phyloP scores from a whole-genome alignment of 2,329 filamentous ascomycete species.

The Penicillium carneum region DNA sequence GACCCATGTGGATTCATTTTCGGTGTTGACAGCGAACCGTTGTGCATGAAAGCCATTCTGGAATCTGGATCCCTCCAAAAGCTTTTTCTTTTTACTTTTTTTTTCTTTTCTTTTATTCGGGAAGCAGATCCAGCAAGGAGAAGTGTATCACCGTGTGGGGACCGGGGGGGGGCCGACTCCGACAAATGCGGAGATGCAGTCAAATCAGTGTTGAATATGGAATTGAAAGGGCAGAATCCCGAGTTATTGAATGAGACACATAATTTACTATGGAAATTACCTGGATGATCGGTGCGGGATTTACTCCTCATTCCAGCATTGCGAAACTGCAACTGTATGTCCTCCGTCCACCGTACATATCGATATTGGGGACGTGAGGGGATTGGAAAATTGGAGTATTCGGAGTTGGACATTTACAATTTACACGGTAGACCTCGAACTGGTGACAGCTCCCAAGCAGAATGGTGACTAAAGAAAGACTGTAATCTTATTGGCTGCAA shows the following conservation, averaged over 20 bases:
- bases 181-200: slow-evolving; percentile 26
- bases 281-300: slow-evolving; percentile 11
- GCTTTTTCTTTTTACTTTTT: slow-evolving; percentile 26
- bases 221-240: neutral
- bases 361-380: slow-evolving; percentile 3
- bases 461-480: slow-evolving; percentile 12
- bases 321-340: neutral
- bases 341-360: neutral
- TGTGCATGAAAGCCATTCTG: slow-evolving; percentile 28
- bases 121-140: slow-evolving; percentile 36
- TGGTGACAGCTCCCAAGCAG: slow-evolving; percentile 20
- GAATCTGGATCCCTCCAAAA: slow-evolving; percentile 36
- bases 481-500: slow-evolving; percentile 24
- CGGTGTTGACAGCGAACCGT: slow-evolving; percentile 41
- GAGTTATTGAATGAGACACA: slow-evolving; percentile 13
- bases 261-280: neutral
- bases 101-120: slow-evolving; percentile 30
- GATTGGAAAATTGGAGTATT: slow-evolving; percentile 4
- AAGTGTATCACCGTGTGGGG: slow-evolving; percentile 25
- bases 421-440: slow-evolving; percentile 33
- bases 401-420: slow-evolving; percentile 11
- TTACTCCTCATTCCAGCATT: slow-evolving; percentile 16
- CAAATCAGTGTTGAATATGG: slow-evolving; percentile 9
- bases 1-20: slow-evolving; percentile 34
- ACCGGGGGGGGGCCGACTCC: slow-evolving; percentile 26